Evolutionary conservation across 2,329 filamentous ascomycete genomes (phyloP), one percentile per base, ranked within the genome.

Genomic region (Dactylellina haptotyla): DNA sequence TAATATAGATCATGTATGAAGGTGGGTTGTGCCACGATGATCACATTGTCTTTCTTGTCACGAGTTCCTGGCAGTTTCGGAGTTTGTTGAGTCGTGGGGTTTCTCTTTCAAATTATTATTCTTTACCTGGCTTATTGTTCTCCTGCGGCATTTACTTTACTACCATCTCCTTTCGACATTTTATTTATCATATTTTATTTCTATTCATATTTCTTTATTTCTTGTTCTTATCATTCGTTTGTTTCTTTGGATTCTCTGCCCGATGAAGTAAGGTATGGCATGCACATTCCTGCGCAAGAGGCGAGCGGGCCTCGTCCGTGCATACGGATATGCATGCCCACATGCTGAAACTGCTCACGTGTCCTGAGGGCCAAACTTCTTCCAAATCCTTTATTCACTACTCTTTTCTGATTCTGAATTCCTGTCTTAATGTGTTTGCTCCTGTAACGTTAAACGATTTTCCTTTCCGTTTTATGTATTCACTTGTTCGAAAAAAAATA

Each of bases 21-120:
- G 8, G 9, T 20, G 16, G 30, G 51, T 20, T 18, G 16, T 23
- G 20, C n/a, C 25, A 16, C n/a, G 23, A 53, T 16, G 32, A 56
- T 56, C 51, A 56, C 51, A 56, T 41, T 56, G 10, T 41, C 18
- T 39, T 41, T 25, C 10, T 6, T 18, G 51, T 56, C 51, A 56
- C 20, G 51, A 23, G 46, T 8, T 56, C 30, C 16, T 41, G 30
- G 30, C 25, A 56, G 30, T 56, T 25, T 56, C 34, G 48, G 48
- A 12, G 48, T 53, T 53, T 32, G 8, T 8, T 53, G 48, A 16
- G 28, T 34, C 34, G 48, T 53, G 46, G 46, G 48, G 16, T 20
- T 12, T 46, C 43, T 46, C 4, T 23, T 46, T 34, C 8, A 12
- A 20, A 53, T 32, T 23, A 18, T 54, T 64, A 30, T 26, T 28